Percentiles rank a stretch among this genome's conserved stretches.
phyloP scores from a whole-genome alignment of 1,284 basidiomycete genomes.

The Bjerkandera adusta region DNA sequence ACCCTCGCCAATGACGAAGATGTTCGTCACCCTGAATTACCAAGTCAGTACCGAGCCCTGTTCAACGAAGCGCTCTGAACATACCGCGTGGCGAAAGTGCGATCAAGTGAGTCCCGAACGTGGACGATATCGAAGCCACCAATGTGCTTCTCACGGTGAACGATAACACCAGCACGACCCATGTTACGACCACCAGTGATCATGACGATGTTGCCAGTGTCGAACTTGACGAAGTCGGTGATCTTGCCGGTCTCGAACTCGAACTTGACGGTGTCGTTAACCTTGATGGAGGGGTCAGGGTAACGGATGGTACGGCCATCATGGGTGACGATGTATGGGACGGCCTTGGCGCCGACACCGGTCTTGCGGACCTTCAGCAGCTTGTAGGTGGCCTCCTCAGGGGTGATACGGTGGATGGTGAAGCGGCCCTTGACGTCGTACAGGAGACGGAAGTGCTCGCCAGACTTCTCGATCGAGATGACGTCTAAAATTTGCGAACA shows the following conservation, averaged over 20 bases:
- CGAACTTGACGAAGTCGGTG: constrained; percentile 92
- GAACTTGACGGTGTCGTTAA: constrained; percentile 98
- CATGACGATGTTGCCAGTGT: constrained; percentile 97
- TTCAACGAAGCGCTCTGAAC: no score
- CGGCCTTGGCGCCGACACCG: constrained; percentile 90
- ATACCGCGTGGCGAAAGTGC: constrained; percentile 94
- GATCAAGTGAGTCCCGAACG: constrained; percentile 93
- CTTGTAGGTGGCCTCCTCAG: constrained; percentile 98
- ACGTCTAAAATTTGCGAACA: constrained; percentile 64
- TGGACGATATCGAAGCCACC: constrained; percentile 99
- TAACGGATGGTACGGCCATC: constrained; percentile 99
- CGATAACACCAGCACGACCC: constrained; percentile 96
- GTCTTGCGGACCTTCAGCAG: constrained; percentile 95
- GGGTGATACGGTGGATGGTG: constrained; percentile 98
- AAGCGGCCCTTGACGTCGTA: constrained; percentile 99
- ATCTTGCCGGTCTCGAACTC: constrained; percentile 97
- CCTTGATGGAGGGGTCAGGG: constrained; percentile 94
- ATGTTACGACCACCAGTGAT: constrained; percentile 99
- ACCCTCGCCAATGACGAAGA: constrained; percentile 97
- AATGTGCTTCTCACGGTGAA: constrained; percentile 95
- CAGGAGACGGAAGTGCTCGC: constrained; percentile 98
- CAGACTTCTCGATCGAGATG: constrained; percentile 96
- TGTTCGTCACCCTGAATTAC: constrained; percentile 85
- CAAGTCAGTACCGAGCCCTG: no score
- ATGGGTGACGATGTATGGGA: constrained; percentile 97